Evolutionary conservation across 805 yeast genomes (phyloP).

Genomic region (Yarrowia keelungensis): DNA sequence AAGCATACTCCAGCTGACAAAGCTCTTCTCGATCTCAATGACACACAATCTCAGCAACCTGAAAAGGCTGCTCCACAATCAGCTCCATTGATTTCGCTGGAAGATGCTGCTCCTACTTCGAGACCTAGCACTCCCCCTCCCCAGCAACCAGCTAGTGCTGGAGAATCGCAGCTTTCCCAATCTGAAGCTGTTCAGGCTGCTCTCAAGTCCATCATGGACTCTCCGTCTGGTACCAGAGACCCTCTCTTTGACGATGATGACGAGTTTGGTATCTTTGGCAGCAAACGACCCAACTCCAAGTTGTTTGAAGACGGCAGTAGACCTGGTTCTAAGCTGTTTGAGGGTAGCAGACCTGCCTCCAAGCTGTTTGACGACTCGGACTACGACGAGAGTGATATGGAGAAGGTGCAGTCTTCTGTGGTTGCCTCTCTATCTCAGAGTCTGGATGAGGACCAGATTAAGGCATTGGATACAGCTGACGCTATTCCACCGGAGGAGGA

Average conservation of each 20-base stretch:
- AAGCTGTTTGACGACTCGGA: conserved; percentile 37
- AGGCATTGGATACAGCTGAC: conserved; percentile 27
- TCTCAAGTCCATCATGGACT: conserved; percentile 59
- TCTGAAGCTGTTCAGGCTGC: conserved; percentile 72
- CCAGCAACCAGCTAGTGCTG: conserved; percentile 37
- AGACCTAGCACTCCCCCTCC: conserved; percentile 12
- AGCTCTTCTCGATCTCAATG: conserved; percentile 6
- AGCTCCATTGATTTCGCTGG: conserved; percentile 14
- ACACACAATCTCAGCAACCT: conserved; percentile 6
- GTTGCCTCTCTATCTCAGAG: conserved; percentile 25
- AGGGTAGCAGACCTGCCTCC: conserved; percentile 8
- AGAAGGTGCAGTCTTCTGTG: conserved; percentile 9
- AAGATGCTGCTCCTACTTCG: not conserved
- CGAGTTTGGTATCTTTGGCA: conserved; percentile 17
- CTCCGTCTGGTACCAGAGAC: conserved; percentile 39
- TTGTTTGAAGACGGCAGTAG: conserved; percentile 7
- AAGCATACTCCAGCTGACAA: not conserved
- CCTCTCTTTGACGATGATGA: conserved; percentile 35
- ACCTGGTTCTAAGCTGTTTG: conserved; percentile 1
- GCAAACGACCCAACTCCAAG: not conserved
- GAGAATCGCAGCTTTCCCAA: conserved; percentile 48
- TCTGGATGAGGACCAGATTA: conserved; percentile 28
- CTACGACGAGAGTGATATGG: conserved; percentile 26
- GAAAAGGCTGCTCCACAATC: conserved; percentile 12
- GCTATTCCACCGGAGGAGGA: conserved; percentile 32